These are phyloP conservation scores for Paramecium bursaria DNA, from an alignment of 73 alveolate genomes.

Conservation along the genomic window DNA sequence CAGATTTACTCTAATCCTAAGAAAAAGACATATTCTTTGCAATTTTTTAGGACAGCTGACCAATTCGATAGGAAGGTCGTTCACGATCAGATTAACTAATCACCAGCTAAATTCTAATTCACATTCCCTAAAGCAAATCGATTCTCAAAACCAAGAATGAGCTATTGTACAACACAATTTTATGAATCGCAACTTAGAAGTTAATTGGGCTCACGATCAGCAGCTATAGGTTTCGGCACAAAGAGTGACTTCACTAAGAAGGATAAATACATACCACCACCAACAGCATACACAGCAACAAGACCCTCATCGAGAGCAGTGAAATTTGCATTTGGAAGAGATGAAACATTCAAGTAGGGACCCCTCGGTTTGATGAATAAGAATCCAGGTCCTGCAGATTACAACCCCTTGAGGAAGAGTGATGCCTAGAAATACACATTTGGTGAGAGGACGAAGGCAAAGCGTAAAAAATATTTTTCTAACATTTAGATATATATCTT, in stretches of 20 bases:
- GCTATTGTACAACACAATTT: constrained; percentile 44
- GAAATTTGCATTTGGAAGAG: constrained; percentile 50
- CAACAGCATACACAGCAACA: constrained; percentile 32
- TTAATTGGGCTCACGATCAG: constrained; percentile 14
- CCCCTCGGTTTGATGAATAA: constrained; percentile 1
- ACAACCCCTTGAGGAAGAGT: background rate
- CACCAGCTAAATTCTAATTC: constrained; percentile 31
- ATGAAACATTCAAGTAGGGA: constrained; percentile 14
- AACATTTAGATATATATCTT: background rate
- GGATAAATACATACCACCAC: constrained; percentile 55
- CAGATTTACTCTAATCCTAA: background rate
- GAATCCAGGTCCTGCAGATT: constrained; percentile 53
- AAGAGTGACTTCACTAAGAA: constrained; percentile 27
- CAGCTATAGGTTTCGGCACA: constrained; percentile 24
- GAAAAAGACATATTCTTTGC: constrained; percentile 19
- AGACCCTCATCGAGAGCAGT: background rate
- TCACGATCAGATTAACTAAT: constrained; percentile 40
- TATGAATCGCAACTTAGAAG: constrained; percentile 33
- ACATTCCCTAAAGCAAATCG: constrained; percentile 43
- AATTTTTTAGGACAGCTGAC: constrained; percentile 30
- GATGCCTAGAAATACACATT: constrained; percentile 7
- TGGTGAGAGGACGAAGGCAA: constrained; percentile 60
- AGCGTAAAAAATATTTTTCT: background rate
- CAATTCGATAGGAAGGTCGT: constrained; percentile 45
- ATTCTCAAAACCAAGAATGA: constrained; percentile 53